Evolutionary conservation across 1,284 basidiomycete genomes (phyloP), one percentile per base, ranked within the genome.

Genomic region (Leccinum pachyderme): DNA sequence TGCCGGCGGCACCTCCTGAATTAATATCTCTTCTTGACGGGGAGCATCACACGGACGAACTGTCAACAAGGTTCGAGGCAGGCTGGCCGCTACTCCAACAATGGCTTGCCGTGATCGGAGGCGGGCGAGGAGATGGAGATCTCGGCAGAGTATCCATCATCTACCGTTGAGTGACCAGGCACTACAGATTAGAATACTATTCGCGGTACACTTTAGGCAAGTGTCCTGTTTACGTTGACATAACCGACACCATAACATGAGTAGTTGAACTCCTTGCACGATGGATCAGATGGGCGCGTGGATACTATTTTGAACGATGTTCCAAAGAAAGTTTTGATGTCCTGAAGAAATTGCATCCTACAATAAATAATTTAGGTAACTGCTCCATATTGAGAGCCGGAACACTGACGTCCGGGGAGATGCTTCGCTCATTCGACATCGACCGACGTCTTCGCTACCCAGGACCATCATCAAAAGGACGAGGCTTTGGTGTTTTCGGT

Each of bases 391-490:
- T 18, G 29, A 47, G 5, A 22, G 13, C n/a, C 18, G 32, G 44
- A 18, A 28, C 47, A 83, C 90, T 73, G 62, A 94, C 93, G 91
- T 90, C 70, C 90, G 81, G 15, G 82, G 72, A 4, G 91, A 93
- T 7, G 95, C 86, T 59, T 87, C 82, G 7, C 90, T 86, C 82
- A 99, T 89, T 53, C 85, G 78, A 73, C 92, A 93, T 59, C 89
- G 83, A 1, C 94, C 92, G 2, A 99, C 94, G 68, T 99, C 97
- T 70, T 98, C 95, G 59, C 93, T 95, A 7, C 96, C 95, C 8
- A 98, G 77, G 1, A 93, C 89, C 93, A 99, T 96, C 77, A 96
- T 81, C 25, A 96, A 73, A 27, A 98, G 76, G 0, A 94, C 87
- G n/a, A 98, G 74, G 51, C 82, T 83, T 72, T 99, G 97, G 71